Evolutionary conservation across 805 yeast genomes (phyloP).

Genomic region (Hanseniaspora valbyensis): DNA sequence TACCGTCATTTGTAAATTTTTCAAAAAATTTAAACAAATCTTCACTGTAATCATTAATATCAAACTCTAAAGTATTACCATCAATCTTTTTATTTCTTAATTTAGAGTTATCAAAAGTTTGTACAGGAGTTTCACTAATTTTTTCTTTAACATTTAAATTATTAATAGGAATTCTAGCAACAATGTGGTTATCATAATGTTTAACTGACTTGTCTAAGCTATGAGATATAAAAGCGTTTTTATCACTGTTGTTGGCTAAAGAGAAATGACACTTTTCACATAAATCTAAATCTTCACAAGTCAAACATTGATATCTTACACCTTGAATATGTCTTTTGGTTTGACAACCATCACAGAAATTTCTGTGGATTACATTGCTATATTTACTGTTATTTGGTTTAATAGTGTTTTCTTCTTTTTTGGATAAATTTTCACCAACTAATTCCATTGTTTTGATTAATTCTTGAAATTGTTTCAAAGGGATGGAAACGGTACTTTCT

Average conservation of each 20-base stretch:
- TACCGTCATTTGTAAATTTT: constrained; percentile 18
- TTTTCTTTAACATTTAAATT: background rate
- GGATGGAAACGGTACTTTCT: background rate
- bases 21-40: constrained; percentile 23
- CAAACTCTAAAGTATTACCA: constrained; percentile 13
- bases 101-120: background rate
- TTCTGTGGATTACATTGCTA: background rate
- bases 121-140: background rate
- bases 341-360: background rate
- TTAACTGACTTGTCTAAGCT: background rate
- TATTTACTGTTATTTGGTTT: background rate
- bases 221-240: background rate
- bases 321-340: constrained; percentile 25
- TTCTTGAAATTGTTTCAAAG: background rate
- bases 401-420: background rate
- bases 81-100: background rate
- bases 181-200: constrained; percentile 7
- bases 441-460: background rate
- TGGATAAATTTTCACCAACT: background rate
- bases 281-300: constrained; percentile 40
- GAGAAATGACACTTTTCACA: constrained; percentile 31
- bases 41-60: constrained; percentile 20
- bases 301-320: constrained; percentile 37
- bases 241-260: background rate
- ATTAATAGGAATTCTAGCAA: background rate